Base-by-base conservation (phyloP, 495 filamentous ascomycete species). In the Penicillium desertorum region DNA sequence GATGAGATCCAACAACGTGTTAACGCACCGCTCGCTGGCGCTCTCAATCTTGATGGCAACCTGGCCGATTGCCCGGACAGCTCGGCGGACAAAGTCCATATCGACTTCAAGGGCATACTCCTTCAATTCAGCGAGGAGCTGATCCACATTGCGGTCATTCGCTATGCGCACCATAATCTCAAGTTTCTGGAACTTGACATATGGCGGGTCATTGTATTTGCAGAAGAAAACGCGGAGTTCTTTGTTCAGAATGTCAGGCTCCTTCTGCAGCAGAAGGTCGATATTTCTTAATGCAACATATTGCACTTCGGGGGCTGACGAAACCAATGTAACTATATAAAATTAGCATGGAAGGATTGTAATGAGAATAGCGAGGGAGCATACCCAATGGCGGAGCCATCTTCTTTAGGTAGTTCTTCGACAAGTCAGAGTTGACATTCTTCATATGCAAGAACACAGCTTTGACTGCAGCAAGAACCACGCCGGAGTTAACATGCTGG, bases 101-200 rank as follows among this genome's bases (percentile, higher is more conserved):
- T 98, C 94, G 25, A 98, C 92, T 75, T 98, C 94, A 62, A 97
- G 81, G 37, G 95, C 92, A 69, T 98, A 98, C 64, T 98, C 94
- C 74, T 95, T 97, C 63, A 98, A 70, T 70, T 98, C 94, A 14
- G 91, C 87, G 16, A 98, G 76, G 47, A 98, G 83, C 68, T 98
- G 95, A 60, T 98, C 94, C 42, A 94, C 90, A 64, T 98, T 98
- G 67, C 89, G 90, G 57, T 96, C 91, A 74, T 96, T 98, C 47
- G 94, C 92, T 85, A 98, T 98, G 72, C 95, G 87, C 16, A 98
- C 92, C 94, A 98, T 98, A 56, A 98, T 98, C 66, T 98, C 94
- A 45, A 98, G 85, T 59, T 98, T 98, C 71, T 96, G 87, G 30
- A 98, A 84, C 69, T 98, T 98, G 72, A 98, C 88, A 66, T 98